These are phyloP conservation scores for Trypanosoma rangeli DNA, from an alignment of 208 protist species.

Conservation along the genomic window DNA sequence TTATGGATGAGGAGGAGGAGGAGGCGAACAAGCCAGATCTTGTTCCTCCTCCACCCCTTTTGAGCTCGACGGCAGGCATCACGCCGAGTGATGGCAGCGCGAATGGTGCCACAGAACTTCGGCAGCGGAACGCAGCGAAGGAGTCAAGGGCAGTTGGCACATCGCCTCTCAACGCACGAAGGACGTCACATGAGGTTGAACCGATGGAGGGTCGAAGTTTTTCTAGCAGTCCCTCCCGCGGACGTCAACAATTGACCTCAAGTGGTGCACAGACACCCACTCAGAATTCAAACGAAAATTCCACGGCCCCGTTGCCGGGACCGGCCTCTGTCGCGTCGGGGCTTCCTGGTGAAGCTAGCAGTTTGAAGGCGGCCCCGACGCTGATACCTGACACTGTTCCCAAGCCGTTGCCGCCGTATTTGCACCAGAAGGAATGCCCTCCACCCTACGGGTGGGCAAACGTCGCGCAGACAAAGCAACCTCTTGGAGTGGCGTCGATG, in stretches of 20 bases:
- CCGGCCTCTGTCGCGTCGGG: neutral
- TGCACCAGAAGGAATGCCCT: slow-evolving; percentile 5
- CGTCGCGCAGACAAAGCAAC: neutral
- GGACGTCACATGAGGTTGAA: neutral
- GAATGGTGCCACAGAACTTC: neutral
- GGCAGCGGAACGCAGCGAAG: neutral
- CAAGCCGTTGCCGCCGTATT: slow-evolving; percentile 13
- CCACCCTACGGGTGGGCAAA: slow-evolving; percentile 19
- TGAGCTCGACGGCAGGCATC: neutral
- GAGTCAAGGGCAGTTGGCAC: neutral
- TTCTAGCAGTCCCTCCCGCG: slow-evolving; percentile 7
- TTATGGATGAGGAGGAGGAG: slow-evolving; percentile 17
- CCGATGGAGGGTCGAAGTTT: slow-evolving; percentile 7
- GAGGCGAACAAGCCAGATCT: neutral
- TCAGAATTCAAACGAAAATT: neutral
- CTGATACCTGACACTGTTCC: neutral
- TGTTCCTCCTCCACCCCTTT: neutral
- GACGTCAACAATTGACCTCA: neutral
- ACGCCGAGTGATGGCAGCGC: neutral
- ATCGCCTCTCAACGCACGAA: neutral
- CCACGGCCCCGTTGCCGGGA: neutral
- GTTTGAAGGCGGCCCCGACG: neutral
- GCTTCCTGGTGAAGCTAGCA: neutral
- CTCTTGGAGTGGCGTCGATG: neutral
- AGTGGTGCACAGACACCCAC: slow-evolving; percentile 9